Evolutionary conservation across 805 yeast species (phyloP).

Genomic region (Yamadazyma philogaea): DNA sequence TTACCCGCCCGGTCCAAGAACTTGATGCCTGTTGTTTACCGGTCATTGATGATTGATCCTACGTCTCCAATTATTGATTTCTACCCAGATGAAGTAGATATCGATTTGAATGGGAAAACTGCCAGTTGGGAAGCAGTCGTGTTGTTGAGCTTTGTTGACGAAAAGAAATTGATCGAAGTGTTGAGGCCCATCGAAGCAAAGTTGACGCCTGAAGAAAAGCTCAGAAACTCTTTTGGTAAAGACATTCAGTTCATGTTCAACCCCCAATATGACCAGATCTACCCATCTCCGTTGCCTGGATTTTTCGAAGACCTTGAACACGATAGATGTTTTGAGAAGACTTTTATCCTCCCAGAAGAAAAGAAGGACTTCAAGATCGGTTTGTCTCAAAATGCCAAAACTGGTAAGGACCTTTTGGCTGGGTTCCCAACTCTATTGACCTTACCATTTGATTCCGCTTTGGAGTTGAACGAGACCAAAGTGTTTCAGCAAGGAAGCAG

Average conservation of each 20-base stretch:
- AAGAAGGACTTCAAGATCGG: slow-evolving; percentile 48
- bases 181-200: slow-evolving; percentile 62
- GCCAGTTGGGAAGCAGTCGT: slow-evolving; percentile 99
- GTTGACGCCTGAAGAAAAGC: slow-evolving; percentile 65
- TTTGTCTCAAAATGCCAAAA: slow-evolving; percentile 59
- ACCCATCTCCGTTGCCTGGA: slow-evolving; percentile 73
- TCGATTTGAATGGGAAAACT: slow-evolving; percentile 91
- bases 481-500: slow-evolving; percentile 85
- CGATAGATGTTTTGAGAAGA: slow-evolving; percentile 70
- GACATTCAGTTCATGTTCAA: slow-evolving; percentile 69
- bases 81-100: slow-evolving; percentile 82
- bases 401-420: slow-evolving; percentile 71
- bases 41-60: slow-evolving; percentile 81
- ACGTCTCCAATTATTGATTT: slow-evolving; percentile 85
- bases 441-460: slow-evolving; percentile 53
- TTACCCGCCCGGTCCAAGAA: slow-evolving; percentile 86
- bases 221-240: slow-evolving; percentile 71
- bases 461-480: slow-evolving; percentile 60
- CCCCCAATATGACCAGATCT: slow-evolving; percentile 67
- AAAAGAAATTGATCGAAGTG: slow-evolving; percentile 65
- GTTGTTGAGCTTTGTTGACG: slow-evolving; percentile 86
- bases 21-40: slow-evolving; percentile 73
- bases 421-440: slow-evolving; percentile 88
- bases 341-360: slow-evolving; percentile 51
- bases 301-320: slow-evolving; percentile 74